phyloP scores from a whole-genome alignment of 1,284 basidiomycete species.

The Austropuccinia psidii region DNA sequence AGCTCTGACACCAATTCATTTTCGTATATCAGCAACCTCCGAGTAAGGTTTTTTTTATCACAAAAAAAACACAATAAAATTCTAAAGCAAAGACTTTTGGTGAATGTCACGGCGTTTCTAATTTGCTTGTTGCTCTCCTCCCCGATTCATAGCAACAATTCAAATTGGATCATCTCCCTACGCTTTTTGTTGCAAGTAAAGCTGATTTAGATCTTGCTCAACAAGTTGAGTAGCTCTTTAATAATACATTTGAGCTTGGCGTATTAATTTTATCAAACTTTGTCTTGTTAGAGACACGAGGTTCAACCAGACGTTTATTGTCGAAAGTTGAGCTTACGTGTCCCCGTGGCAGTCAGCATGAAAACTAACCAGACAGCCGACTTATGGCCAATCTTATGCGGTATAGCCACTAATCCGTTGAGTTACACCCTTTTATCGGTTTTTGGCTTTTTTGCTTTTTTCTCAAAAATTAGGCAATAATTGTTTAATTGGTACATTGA shows the following conservation, averaged over 20 bases:
- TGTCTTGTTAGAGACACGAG: constrained; percentile 67
- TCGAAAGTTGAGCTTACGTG: constrained; percentile 69
- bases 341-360: constrained; percentile 83
- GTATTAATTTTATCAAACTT: background rate
- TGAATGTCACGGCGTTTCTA: constrained; percentile 33
- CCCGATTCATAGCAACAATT: constrained; percentile 75
- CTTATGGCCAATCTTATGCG: constrained; percentile 74
- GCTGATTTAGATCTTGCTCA: constrained; percentile 92
- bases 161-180: constrained; percentile 83
- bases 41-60: constrained; percentile 55
- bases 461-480: constrained; percentile 14
- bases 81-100: background rate
- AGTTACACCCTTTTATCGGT: constrained; percentile 46
- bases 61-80: background rate
- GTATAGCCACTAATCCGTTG: constrained; percentile 76
- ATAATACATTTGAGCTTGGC: background rate
- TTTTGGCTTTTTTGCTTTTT: constrained; percentile 43
- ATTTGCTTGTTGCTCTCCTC: background rate
- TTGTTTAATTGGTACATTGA: no score
- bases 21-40: constrained; percentile 91
- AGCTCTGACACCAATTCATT: constrained; percentile 98
- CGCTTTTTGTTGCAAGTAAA: constrained; percentile 96
- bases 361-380: constrained; percentile 78
- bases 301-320: constrained; percentile 98
- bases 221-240: constrained; percentile 56